A percentile compares a stretch with the other conserved stretches of the same genome.
Conservation (phyloP, 768 basidiomycete species). For the Boletus subcaerulescens region DNA sequence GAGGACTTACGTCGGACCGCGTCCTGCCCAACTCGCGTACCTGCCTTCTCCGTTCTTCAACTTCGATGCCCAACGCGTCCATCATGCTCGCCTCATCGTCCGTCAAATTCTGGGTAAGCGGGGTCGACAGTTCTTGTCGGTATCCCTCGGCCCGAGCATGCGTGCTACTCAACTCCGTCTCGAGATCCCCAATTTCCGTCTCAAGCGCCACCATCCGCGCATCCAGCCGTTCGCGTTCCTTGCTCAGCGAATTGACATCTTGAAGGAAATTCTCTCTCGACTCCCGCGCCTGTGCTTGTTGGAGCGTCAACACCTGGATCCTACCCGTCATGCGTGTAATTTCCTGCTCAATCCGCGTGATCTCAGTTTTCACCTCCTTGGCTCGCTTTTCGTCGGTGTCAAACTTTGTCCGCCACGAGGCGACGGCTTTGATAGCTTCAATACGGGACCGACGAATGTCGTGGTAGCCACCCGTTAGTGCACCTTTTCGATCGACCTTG, state of each 20-base stretch:
- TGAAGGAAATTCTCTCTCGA: constrained; percentile 63
- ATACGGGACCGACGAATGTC: constrained; percentile 88
- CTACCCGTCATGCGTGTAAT: constrained; percentile 73
- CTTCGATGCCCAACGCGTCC: constrained; percentile 65
- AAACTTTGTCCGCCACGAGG: constrained; percentile 70
- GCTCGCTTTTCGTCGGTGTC: constrained; percentile 62
- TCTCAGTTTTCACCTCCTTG: constrained; percentile 70
- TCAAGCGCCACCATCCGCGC: constrained; percentile 64
- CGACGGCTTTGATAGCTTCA: constrained; percentile 77
- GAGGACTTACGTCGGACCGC: constrained; percentile 62
- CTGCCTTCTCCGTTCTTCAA: constrained; percentile 69
- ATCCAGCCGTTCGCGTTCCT: constrained; percentile 69
- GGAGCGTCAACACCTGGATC: constrained; percentile 65
- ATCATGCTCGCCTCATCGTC: constrained; percentile 68
- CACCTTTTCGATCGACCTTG: constrained; percentile 94
- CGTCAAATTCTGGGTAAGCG: constrained; percentile 73
- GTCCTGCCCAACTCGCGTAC: constrained; percentile 65
- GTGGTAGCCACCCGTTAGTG: constrained; percentile 94
- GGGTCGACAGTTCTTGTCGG: constrained; percentile 64
- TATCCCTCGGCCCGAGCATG: constrained; percentile 63
- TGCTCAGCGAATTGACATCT: constrained; percentile 55
- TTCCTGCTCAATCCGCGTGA: constrained; percentile 77
- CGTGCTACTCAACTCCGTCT: constrained; percentile 64
- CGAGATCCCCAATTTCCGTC: constrained; percentile 63
- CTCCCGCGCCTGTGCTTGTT: constrained; percentile 68